These are phyloP conservation scores for Spizellomyces sp. DNA, from an alignment of 192 early-diverging fungal genomes.

Conservation along the genomic window DNA sequence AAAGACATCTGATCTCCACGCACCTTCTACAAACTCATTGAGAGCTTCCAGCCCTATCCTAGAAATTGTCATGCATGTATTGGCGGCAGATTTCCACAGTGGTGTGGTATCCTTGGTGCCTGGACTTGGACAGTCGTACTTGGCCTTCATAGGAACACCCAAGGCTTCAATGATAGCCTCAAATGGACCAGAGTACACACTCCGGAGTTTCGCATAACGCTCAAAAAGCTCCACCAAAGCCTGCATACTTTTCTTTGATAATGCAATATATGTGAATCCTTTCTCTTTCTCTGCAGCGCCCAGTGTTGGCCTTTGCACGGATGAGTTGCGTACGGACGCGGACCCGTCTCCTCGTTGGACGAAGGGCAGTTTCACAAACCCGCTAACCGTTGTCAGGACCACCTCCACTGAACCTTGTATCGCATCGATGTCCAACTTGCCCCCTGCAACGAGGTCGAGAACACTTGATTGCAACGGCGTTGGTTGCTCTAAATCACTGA, in stretches of 20 bases:
- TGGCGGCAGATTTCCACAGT: conserved; percentile 73
- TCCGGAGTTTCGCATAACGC: conserved; percentile 45
- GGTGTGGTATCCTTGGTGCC: conserved; percentile 68
- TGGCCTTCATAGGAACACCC: conserved; percentile 71
- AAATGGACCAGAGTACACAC: conserved; percentile 52
- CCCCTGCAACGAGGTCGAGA: conserved; percentile 58
- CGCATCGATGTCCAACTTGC: conserved; percentile 25
- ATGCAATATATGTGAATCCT: conserved; percentile 72
- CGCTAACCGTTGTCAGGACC: conserved; percentile 29
- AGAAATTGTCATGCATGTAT: conserved; percentile 60
- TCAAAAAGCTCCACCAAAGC: conserved; percentile 60
- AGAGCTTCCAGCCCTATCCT: conserved; percentile 43
- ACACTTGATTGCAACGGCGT: conserved; percentile 71
- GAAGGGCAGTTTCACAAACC: conserved; percentile 43
- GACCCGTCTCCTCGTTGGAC: conserved; percentile 26
- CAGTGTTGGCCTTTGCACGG: background rate
- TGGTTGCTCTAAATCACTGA: conserved; percentile 57
- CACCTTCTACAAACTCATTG: conserved; percentile 23
- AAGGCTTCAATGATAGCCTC: conserved; percentile 48
- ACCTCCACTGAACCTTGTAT: conserved; percentile 35
- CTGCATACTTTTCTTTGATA: conserved; percentile 66
- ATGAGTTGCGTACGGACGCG: background rate
- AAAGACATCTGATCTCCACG: background rate
- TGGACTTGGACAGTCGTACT: conserved; percentile 76
- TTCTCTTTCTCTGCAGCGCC: conserved; percentile 22